Evolutionary conservation across 352 stramenopile genomes (phyloP).

Genomic region (Pythium grandisporangium): DNA sequence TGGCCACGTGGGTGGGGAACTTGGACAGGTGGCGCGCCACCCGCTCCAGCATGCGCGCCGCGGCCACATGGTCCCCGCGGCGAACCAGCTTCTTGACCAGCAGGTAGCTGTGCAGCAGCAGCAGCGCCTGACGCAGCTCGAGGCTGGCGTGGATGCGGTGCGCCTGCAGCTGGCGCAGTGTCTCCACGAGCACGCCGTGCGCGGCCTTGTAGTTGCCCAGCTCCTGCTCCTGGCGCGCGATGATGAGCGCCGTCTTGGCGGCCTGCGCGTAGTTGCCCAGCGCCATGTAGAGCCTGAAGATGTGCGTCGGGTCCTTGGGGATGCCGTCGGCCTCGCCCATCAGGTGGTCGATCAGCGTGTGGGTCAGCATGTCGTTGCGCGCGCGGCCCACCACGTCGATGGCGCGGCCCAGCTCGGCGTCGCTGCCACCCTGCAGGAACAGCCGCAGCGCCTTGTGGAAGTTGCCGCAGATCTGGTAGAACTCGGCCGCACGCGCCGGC

Average conservation of each 20-base stretch:
- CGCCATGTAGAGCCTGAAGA: slow-evolving; percentile 92
- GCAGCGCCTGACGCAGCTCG: slow-evolving; percentile 75
- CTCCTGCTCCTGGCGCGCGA: slow-evolving; percentile 89
- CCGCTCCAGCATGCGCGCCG: slow-evolving; percentile 85
- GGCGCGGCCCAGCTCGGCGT: slow-evolving; percentile 76
- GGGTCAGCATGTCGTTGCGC: slow-evolving; percentile 91
- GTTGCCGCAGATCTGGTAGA: slow-evolving; percentile 86
- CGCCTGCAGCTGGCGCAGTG: slow-evolving; percentile 75
- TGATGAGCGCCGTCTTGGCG: slow-evolving; percentile 92
- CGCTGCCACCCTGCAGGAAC: slow-evolving; percentile 85
- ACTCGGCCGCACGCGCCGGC: slow-evolving; percentile 75
- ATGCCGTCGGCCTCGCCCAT: slow-evolving; percentile 93
- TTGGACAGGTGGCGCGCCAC: slow-evolving; percentile 89
- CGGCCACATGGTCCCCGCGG: slow-evolving; percentile 73
- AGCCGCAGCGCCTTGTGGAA: slow-evolving; percentile 88
- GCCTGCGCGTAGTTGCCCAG: slow-evolving; percentile 92
- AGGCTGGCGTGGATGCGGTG: slow-evolving; percentile 85
- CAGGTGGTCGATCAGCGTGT: slow-evolving; percentile 93
- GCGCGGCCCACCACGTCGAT: slow-evolving; percentile 92
- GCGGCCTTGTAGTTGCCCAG: slow-evolving; percentile 91
- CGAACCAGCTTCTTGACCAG: slow-evolving; percentile 92
- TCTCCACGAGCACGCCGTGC: slow-evolving; percentile 89
- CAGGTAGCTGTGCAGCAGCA: slow-evolving; percentile 92
- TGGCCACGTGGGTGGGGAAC: slow-evolving; percentile 86
- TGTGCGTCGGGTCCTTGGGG: slow-evolving; percentile 92